Evolutionary conservation across 2,329 filamentous ascomycete species (phyloP).

Genomic region (Cercospora canescens): DNA sequence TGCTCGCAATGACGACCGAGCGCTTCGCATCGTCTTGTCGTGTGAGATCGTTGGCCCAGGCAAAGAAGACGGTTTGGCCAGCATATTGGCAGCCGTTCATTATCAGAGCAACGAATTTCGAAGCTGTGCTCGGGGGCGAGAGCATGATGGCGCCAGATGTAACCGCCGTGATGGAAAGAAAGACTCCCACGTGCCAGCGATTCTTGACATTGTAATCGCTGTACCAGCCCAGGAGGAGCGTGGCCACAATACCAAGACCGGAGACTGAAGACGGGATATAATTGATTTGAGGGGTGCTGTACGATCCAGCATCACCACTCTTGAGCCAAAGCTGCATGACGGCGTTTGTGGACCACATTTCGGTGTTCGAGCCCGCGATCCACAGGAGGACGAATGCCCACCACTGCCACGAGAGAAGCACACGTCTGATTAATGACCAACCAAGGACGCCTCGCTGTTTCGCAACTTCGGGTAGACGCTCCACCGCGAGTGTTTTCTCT

Average conservation of each 20-base stretch:
- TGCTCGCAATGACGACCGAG: constrained; percentile 27
- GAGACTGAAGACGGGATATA: constrained; percentile 30
- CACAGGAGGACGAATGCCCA: constrained; percentile 31
- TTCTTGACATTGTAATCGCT: constrained; percentile 26
- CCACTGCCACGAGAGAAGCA: constrained; percentile 31
- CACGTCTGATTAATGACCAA: constrained; percentile 25
- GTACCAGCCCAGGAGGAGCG: constrained; percentile 31
- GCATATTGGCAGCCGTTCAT: constrained; percentile 31
- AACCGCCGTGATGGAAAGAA: constrained; percentile 30
- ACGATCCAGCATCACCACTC: constrained; percentile 22
- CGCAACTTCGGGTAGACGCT: constrained; percentile 27
- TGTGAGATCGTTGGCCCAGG: constrained; percentile 31
- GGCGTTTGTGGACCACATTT: constrained; percentile 31
- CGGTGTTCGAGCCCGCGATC: constrained; percentile 31
- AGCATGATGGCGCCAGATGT: constrained; percentile 30
- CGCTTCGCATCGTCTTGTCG: constrained; percentile 29
- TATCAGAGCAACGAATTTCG: constrained; percentile 29
- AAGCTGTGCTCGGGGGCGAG: constrained; percentile 21
- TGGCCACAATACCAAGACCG: constrained; percentile 30
- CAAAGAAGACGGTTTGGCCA: constrained; percentile 30
- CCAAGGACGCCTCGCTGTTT: constrained; percentile 27
- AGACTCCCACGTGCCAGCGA: constrained; percentile 30
- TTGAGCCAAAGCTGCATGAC: constrained; percentile 31
- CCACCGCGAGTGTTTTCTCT: constrained; percentile 25
- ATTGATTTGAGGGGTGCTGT: constrained; percentile 27